A percentile compares a stretch with the other conserved stretches of the same genome.
phyloP scores from a whole-genome alignment of 805 yeast genomes.

The Grigorovia yakushimaensis region DNA sequence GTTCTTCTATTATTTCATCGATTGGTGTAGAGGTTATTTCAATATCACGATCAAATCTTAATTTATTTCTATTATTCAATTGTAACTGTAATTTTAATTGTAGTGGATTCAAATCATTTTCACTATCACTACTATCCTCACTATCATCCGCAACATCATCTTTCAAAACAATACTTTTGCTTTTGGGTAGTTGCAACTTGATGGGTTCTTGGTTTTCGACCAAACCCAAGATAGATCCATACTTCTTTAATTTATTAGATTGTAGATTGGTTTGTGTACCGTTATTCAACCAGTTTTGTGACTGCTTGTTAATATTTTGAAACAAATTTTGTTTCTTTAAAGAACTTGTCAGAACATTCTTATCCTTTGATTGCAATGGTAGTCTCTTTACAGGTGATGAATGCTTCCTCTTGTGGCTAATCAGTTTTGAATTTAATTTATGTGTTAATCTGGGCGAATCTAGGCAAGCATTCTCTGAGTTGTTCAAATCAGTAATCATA shows the following conservation, averaged over 20 bases:
- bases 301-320: neutral
- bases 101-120: constrained; percentile 1
- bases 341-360: constrained; percentile 15
- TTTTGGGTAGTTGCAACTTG: constrained; percentile 17
- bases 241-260: constrained; percentile 28
- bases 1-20: constrained; percentile 35
- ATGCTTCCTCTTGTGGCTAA: neutral
- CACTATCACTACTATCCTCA: constrained; percentile 11
- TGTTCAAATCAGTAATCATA: neutral
- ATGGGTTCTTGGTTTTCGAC: neutral
- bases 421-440: neutral
- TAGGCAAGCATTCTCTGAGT: neutral
- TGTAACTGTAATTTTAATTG: constrained; percentile 1
- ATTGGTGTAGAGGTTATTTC: constrained; percentile 38
- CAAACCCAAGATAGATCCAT: constrained; percentile 21
- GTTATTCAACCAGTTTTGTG: neutral
- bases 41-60: constrained; percentile 33
- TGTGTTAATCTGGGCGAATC: neutral
- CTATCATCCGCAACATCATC: constrained; percentile 13
- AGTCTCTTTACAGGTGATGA: constrained; percentile 9
- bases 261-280: neutral
- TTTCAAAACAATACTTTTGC: constrained; percentile 23
- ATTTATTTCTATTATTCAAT: constrained; percentile 6
- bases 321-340: constrained; percentile 1
- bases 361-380: constrained; percentile 27